Evolutionary conservation across 1,284 basidiomycete species (phyloP).

Genomic region (Fistulinella staudtii): DNA sequence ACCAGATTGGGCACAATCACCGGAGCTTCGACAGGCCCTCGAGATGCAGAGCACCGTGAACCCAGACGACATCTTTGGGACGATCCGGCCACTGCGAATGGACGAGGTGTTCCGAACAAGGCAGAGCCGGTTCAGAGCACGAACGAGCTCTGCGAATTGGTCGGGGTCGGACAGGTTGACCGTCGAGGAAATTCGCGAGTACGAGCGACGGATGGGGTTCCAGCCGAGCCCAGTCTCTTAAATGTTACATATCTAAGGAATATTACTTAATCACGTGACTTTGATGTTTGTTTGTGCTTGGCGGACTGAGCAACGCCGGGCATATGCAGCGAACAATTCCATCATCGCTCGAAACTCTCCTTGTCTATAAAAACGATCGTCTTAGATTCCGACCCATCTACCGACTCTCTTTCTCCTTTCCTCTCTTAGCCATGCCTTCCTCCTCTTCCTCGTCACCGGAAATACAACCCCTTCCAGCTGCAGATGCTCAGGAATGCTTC

Average conservation of each 20-base stretch:
- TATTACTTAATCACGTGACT: conserved; percentile 23
- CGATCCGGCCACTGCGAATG: conserved; percentile 81
- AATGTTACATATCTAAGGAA: not conserved
- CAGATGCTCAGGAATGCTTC: conserved; percentile 47
- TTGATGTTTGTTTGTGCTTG: conserved; percentile 30
- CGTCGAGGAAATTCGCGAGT: conserved; percentile 77
- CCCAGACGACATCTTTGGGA: conserved; percentile 90
- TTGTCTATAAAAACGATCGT: conserved; percentile 35
- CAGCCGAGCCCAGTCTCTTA: conserved; percentile 32
- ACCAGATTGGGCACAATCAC: conserved; percentile 88
- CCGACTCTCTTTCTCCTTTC: conserved; percentile 36
- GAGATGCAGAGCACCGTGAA: conserved; percentile 79
- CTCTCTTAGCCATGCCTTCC: conserved; percentile 41
- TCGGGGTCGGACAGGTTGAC: conserved; percentile 81
- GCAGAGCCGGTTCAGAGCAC: conserved; percentile 77
- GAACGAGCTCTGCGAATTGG: conserved; percentile 95
- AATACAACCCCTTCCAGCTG: conserved; percentile 48
- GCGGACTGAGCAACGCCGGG: conserved; percentile 5
- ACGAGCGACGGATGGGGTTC: conserved; percentile 88
- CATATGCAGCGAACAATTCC: conserved; percentile 20
- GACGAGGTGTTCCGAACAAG: conserved; percentile 76
- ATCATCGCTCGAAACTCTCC: conserved; percentile 26
- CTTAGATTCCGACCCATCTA: conserved; percentile 37
- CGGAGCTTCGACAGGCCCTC: conserved; percentile 74
- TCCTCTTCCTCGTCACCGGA: conserved; percentile 73